These are phyloP conservation scores for Citrus medica DNA, from an alignment of 345 rosid genomes.

Conservation along the genomic window DNA sequence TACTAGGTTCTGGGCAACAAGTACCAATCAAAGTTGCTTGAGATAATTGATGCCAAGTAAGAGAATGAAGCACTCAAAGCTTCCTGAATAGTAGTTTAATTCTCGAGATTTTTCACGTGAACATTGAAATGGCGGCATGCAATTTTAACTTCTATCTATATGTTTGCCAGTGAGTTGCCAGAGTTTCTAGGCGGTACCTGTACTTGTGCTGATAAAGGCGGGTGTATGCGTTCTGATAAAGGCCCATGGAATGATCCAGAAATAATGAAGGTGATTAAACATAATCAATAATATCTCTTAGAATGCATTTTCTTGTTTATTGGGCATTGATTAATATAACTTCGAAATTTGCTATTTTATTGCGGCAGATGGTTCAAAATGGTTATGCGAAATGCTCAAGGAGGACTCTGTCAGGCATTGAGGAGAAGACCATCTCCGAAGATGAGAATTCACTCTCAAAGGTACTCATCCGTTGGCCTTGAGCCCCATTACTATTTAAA, in stretches of 20 bases:
- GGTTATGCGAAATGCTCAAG: conserved; percentile 59
- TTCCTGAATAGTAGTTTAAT: not conserved
- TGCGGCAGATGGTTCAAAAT: conserved; percentile 59
- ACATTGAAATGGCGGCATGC: not conserved
- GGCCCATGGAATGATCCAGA: conserved; percentile 95
- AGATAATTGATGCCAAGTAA: conserved; percentile 71
- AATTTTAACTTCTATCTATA: conserved; percentile 8
- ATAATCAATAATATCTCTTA: not conserved
- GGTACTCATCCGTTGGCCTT: conserved; percentile 20
- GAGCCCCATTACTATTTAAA: not conserved
- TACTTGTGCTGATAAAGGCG: conserved; percentile 80
- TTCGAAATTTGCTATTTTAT: not conserved
- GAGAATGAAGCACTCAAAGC: not conserved
- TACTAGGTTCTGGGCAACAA: conserved; percentile 85
- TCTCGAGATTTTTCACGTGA: not conserved
- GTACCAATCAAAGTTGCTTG: conserved; percentile 90
- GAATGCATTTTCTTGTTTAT: not conserved
- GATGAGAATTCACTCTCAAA: conserved; percentile 22
- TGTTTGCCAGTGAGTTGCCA: conserved; percentile 66
- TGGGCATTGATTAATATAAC: not conserved
- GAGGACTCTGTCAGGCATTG: conserved; percentile 38
- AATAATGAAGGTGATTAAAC: conserved; percentile 49
- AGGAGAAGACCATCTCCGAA: conserved; percentile 53
- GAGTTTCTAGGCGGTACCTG: conserved; percentile 89
- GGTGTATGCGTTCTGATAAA: conserved; percentile 92